Conservation (phyloP, 2,329 filamentous ascomycete species). For the Colletotrichum tabaci region DNA sequence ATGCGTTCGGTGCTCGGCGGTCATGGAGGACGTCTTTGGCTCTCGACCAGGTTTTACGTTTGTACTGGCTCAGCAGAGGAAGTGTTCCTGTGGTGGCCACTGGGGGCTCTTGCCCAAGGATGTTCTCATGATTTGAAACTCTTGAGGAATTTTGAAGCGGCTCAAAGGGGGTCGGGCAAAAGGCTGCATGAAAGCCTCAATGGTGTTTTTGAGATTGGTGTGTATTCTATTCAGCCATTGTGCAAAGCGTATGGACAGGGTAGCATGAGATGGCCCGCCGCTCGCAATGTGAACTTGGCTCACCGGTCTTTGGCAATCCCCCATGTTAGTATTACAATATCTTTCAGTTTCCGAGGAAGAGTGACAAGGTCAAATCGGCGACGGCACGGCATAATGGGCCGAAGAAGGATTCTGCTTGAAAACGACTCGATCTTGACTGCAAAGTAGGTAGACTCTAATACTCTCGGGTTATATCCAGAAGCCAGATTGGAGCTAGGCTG, state of each 20-base stretch:
- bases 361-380: not conserved
- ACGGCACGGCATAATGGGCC: not conserved
- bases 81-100: constrained; percentile 69
- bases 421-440: too few relatives aligned
- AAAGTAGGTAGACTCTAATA: too few relatives aligned
- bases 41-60: constrained; percentile 66
- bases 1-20: constrained; percentile 73
- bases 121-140: constrained; percentile 22
- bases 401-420: not conserved
- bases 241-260: too few relatives aligned
- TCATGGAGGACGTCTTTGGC: constrained; percentile 74
- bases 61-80: constrained; percentile 68
- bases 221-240: not conserved
- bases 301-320: not conserved
- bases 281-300: not conserved
- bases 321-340: too few relatives aligned
- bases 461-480: not conserved
- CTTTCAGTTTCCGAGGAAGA: too few relatives aligned
- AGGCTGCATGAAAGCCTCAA: not conserved
- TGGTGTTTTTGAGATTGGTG: too few relatives aligned
- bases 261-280: too few relatives aligned
- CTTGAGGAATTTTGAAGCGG: not conserved
- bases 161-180: not conserved
- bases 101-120: constrained; percentile 63
- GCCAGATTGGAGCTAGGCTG: not conserved